These are phyloP conservation scores for Pyrus communis DNA, from an alignment of 306 rosid genomes.

Conservation along the genomic window DNA sequence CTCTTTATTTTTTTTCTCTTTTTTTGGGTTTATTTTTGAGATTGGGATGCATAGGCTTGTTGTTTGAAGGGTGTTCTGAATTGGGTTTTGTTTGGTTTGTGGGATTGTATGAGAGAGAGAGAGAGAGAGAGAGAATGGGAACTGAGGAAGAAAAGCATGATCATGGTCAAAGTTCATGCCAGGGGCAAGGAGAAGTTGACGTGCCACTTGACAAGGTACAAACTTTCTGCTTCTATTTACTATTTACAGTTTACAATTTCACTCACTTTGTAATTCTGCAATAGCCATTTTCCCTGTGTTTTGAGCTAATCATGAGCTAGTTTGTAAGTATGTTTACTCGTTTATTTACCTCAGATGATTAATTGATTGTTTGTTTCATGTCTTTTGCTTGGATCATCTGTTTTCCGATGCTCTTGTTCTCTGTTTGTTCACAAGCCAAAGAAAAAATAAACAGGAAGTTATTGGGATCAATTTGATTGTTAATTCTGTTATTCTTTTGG, in stretches of 20 bases:
- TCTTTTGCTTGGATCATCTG: not conserved
- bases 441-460: not conserved
- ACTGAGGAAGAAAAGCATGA: slow-evolving; percentile 33
- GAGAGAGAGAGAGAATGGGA: slow-evolving; percentile 32
- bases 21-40: not conserved
- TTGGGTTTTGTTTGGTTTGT: slow-evolving; percentile 18
- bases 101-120: slow-evolving; percentile 5
- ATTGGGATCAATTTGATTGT: not conserved
- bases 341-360: not conserved
- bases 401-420: not conserved
- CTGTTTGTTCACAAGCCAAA: not conserved
- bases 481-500: not conserved
- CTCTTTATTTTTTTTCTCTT: too few species aligned
- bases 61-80: not conserved
- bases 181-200: slow-evolving; percentile 34
- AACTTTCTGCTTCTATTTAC: slow-evolving; percentile 1
- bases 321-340: not conserved
- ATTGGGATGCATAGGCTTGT: not conserved
- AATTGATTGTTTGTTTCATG: not conserved
- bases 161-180: slow-evolving; percentile 16
- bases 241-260: not conserved
- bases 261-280: not conserved
- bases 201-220: slow-evolving; percentile 47
- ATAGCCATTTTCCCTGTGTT: not conserved
- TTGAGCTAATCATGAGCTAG: not conserved